Base-by-base conservation (phyloP, 352 stramenopile species). In the Globisporangium uncinulatum region DNA sequence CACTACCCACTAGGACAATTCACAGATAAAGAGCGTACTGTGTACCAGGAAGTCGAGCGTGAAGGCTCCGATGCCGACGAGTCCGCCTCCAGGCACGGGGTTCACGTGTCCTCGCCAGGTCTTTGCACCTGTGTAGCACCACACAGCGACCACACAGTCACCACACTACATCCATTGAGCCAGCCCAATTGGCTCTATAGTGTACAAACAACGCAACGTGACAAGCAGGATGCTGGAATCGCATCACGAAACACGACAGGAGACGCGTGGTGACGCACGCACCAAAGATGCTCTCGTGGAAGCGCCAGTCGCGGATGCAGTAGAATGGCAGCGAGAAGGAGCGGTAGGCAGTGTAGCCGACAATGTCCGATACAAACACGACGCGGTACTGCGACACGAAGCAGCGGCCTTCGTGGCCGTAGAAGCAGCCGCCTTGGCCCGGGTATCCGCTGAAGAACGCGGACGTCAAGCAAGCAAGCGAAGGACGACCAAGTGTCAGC, bases 301-400 rank as follows among this genome's bases (percentile, higher is more conserved):
- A 90, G 9, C 52, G 63, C 83, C 83, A 92, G 57, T 87, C 80
- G 45, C 74, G 71, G 31, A 92, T 90, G 54, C 69, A 71, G 54
- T 92, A 90, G 56, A 87, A 85, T 50, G 83, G 83, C 47, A 92
- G 62, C 32, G 83, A 92, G 60, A 89, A 89, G 4, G 83, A 92
- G 14, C 72, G 62, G 29, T 90, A 89, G 36, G 74, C 79, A 2
- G 62, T 75, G 24, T 67, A 65, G 3, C 56, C 62, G 0, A 52
- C 29, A 10, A 50, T 55, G 21, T 84, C 62, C 21, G 79, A 79
- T 17, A 92, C 78, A 42, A 79, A 87, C 17, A 92, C 83, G 32
- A 83, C 54, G 36, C 83, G 78, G 61, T 92, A 92, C 59, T 92
- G 83, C 15, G 83, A 92, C 17, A 89, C 67, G 58, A 83, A 90